These are phyloP conservation scores for Globisporangium rhizosaccharum DNA, from an alignment of 352 stramenopile genomes.

Conservation along the genomic window DNA sequence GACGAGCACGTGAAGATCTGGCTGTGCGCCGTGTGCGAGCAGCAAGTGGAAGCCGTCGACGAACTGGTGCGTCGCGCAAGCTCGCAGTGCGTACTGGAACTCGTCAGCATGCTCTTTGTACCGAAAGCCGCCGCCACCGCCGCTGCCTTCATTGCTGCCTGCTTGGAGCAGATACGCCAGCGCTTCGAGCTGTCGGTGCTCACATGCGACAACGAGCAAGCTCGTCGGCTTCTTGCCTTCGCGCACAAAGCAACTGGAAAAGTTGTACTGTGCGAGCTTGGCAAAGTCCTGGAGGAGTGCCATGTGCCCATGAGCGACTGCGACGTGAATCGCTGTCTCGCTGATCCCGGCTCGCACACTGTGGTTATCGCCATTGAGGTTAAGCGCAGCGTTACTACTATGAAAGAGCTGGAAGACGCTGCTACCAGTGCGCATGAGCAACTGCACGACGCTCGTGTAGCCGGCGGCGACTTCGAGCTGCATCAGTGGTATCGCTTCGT, in stretches of 20 bases:
- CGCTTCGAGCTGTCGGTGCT: slow-evolving; percentile 25
- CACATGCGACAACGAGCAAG: slow-evolving; percentile 41
- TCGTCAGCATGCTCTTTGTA: slow-evolving; percentile 28
- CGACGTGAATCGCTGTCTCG: slow-evolving; percentile 47
- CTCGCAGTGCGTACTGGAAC: slow-evolving; percentile 32
- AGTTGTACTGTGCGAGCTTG: slow-evolving; percentile 34
- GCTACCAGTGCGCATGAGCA: slow-evolving; percentile 40
- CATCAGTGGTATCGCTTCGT: slow-evolving; percentile 30
- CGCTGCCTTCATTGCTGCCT: slow-evolving; percentile 3
- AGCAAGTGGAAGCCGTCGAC: slow-evolving; percentile 35
- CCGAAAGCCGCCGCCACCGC: slow-evolving; percentile 32
- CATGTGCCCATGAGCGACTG: slow-evolving; percentile 40
- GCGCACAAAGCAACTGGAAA: slow-evolving; percentile 34
- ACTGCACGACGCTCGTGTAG: slow-evolving; percentile 22
- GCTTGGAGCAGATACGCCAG: slow-evolving; percentile 32
- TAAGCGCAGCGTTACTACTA: neutral
- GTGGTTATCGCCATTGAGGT: neutral
- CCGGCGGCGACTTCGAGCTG: slow-evolving; percentile 35
- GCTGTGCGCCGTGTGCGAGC: slow-evolving; percentile 21
- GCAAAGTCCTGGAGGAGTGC: slow-evolving; percentile 38
- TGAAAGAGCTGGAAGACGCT: slow-evolving; percentile 25
- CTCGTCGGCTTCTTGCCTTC: slow-evolving; percentile 33
- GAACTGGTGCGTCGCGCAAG: slow-evolving; percentile 33
- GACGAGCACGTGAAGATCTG: slow-evolving; percentile 30
- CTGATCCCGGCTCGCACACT: slow-evolving; percentile 2